phyloP scores from a whole-genome alignment of 495 filamentous ascomycete species.

The Podospora tetraspora region DNA sequence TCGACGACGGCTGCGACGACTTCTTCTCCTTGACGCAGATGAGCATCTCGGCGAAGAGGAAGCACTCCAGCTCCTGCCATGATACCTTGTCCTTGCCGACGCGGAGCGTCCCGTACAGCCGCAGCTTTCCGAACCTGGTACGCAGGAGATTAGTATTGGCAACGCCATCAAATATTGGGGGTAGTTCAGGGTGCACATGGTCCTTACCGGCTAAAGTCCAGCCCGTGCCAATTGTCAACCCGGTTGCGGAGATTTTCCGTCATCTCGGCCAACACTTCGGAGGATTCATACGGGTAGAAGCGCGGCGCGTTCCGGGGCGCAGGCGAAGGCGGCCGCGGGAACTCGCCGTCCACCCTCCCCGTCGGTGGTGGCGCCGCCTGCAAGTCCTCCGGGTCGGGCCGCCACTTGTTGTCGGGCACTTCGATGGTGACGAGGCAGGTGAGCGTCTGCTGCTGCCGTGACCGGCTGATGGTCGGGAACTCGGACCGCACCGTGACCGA shows the following conservation, averaged over 20 bases:
- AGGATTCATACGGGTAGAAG: slow-evolving; percentile 55
- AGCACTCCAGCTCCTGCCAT: slow-evolving; percentile 98
- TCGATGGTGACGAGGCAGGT: slow-evolving; percentile 94
- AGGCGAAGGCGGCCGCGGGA: slow-evolving; percentile 47
- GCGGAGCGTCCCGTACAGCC: slow-evolving; percentile 82
- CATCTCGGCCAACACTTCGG: slow-evolving; percentile 72
- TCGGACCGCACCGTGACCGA: slow-evolving; percentile 91
- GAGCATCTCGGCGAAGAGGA: slow-evolving; percentile 96
- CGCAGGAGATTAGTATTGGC: slow-evolving; percentile 9
- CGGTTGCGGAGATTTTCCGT: slow-evolving; percentile 78
- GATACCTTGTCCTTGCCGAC: slow-evolving; percentile 96
- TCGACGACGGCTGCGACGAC: slow-evolving; percentile 38
- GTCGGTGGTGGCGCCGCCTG: slow-evolving; percentile 49
- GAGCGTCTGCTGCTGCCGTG: slow-evolving; percentile 88
- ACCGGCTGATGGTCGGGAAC: slow-evolving; percentile 88
- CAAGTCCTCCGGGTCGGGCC: slow-evolving; percentile 76
- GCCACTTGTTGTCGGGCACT: slow-evolving; percentile 90
- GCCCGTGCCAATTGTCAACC: slow-evolving; percentile 97
- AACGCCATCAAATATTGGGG: slow-evolving; percentile 5
- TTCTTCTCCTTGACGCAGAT: slow-evolving; percentile 99
- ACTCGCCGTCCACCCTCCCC: slow-evolving; percentile 39
- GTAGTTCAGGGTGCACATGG: not conserved
- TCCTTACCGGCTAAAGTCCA: slow-evolving; percentile 82
- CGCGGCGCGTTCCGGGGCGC: slow-evolving; percentile 46
- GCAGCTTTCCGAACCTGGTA: slow-evolving; percentile 83